Base-by-base conservation (phyloP, 2,329 filamentous ascomycete species). In the Ophiostoma ips region DNA sequence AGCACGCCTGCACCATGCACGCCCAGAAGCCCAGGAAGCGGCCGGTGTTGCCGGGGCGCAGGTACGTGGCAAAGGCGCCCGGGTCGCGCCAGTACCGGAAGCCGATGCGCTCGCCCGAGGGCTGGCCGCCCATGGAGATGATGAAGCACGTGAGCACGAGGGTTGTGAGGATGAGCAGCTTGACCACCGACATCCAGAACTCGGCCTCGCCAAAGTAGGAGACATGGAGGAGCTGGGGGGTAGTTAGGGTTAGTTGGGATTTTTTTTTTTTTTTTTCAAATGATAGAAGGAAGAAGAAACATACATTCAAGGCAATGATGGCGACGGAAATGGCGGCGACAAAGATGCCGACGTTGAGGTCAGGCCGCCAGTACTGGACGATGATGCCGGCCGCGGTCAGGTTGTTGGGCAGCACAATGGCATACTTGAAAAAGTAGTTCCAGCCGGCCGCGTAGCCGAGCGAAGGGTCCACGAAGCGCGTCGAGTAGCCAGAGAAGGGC, bases 321-420 rank as follows among this genome's bases (percentile, higher is more conserved):
- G 78, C 72, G 3, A 68, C 76, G 2, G 67, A 15, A 81, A 88
- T 87, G 50, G 87, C 68, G 36, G 73, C 73, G 58, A 88, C 86
- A 64, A 83, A 85, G 56, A 88, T 80, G 52, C 74, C 83, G 50
- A 46, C 35, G n/a, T 49, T 52, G 30, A 52, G 45, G 30, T 49
- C 50, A 1, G 46, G 82, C 81, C 0, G 48, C 50, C 50, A 52
- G 30, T 41, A 52, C 35, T 49, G 46, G 3, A 49, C 16, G 9
- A 52, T 44, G 3, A 52, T 31, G 11, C 45, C 46, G 8, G 50
- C 50, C 7, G 40, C 50, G 3, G 50, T 34, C 19, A 43, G 31
- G 30, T 52, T 48, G 28, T n/a, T 43, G 13, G 50, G 46, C 34
- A 52, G 19, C 11, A 43, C 28, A 15, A 52, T 48, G 30, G 46